Base-by-base conservation (phyloP, 768 basidiomycete genomes). In the Mycena latifolia region DNA sequence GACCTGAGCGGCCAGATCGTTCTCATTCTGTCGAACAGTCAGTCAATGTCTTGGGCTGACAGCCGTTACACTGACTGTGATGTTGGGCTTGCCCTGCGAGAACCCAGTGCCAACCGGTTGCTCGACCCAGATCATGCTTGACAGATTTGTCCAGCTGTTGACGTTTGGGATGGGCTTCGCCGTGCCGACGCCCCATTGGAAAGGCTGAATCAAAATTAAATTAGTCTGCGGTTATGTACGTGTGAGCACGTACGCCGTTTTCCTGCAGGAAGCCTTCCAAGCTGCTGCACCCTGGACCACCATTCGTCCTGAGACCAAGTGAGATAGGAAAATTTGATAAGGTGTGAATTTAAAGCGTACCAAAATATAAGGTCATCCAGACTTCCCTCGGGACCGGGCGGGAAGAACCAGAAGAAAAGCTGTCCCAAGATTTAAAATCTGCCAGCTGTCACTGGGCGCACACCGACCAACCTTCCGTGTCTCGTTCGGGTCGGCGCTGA, bases 391-490 rank as follows among this genome's bases (percentile, higher is more conserved):
- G 90, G 89, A 5, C 90, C 91, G 2, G 92, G 90, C 58, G 92
- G 92, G 80, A 92, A 93, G 77, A 92, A 90, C 92, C 92, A 93
- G 79, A 93, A 93, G 80, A 90, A 93, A 18, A 92, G 83, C 90
- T 93, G 58, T 24, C 27, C 35, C 4, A 15, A 10, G 31, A 12
- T 7, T 35, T 24, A 28, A 45, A 35, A n/a, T 22, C 12, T 9
- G 29, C 39, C 37, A 18, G 37, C 37, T n/a, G 41, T 43, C 17
- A 17, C 7, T 17, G 1, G 58, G 48, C 50, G 52, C 41, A 47
- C n/a, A n/a, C n/a, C n/a, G 28, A 60, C 67, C 41, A 64, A 89
- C 90, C 84, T 92, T 82, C 47, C 91, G 84, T 7, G 89, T 90
- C 77, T 93, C 92, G 50, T 90, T 81, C 12, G 81, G 43, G 10